Percentiles rank a stretch among this genome's conserved stretches.
phyloP scores from a whole-genome alignment of 2,329 filamentous ascomycete species.

The Cladosporium colombiae region DNA sequence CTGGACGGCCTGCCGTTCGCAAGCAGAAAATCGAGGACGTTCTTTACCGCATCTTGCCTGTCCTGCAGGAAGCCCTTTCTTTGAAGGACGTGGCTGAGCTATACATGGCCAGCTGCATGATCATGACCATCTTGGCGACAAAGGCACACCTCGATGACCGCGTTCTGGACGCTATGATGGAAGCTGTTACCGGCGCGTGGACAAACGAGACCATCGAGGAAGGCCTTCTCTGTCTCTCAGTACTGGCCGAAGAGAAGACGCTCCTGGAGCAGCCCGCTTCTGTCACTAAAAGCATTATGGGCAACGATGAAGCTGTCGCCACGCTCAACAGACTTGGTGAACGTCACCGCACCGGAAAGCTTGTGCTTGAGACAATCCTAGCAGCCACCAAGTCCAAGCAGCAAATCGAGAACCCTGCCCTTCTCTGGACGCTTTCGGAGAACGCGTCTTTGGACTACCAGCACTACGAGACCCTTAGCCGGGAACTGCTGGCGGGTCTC shows the following conservation, averaged over 20 bases:
- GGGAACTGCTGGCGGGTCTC: constrained; percentile 11
- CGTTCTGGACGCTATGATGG: constrained; percentile 84
- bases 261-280: constrained; percentile 10
- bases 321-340: constrained; percentile 14
- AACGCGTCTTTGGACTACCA: constrained; percentile 6
- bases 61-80: constrained; percentile 75
- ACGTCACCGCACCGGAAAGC: constrained; percentile 23
- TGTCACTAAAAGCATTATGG: constrained; percentile 15
- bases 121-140: constrained; percentile 79
- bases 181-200: constrained; percentile 79
- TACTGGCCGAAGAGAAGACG: constrained; percentile 76
- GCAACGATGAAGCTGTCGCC: constrained; percentile 11
- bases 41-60: constrained; percentile 66
- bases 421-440: constrained; percentile 15
- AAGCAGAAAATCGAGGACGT: constrained; percentile 77
- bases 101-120: constrained; percentile 87
- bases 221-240: constrained; percentile 75
- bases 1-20: constrained; percentile 74
- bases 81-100: constrained; percentile 76
- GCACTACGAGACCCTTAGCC: constrained; percentile 12
- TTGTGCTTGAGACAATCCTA: constrained; percentile 27
- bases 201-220: constrained; percentile 69
- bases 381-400: constrained; percentile 13
- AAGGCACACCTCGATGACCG: constrained; percentile 78
- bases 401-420: constrained; percentile 10